These are phyloP conservation scores for Aspergillus alliaceus DNA, from an alignment of 2,329 filamentous ascomycete species.

Conservation along the genomic window DNA sequence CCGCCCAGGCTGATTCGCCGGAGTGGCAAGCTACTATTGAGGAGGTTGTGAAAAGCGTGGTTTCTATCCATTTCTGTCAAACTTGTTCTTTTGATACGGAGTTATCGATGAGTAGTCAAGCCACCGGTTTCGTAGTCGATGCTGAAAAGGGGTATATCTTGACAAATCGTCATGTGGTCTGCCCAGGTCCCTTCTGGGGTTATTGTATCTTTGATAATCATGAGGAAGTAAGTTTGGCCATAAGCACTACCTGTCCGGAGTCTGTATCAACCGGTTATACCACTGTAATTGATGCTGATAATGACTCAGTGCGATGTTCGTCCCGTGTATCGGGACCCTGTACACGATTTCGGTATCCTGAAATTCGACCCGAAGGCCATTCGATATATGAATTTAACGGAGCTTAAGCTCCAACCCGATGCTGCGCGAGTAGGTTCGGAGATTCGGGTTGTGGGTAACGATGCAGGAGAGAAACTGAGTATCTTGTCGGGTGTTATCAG, in stretches of 20 bases:
- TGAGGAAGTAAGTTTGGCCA: constrained; percentile 60
- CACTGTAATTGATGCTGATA: background rate
- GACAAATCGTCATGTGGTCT: constrained; percentile 90
- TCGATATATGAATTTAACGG: constrained; percentile 91
- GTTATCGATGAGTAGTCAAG: constrained; percentile 86
- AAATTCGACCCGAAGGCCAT: constrained; percentile 94
- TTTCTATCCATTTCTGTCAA: constrained; percentile 98
- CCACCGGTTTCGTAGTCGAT: constrained; percentile 96
- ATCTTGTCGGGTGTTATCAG: constrained; percentile 97
- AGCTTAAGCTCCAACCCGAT: constrained; percentile 78
- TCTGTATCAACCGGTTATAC: background rate
- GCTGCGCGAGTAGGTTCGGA: constrained; percentile 85
- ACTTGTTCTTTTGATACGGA: constrained; percentile 99
- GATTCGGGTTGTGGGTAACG: constrained; percentile 96
- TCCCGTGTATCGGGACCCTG: constrained; percentile 95
- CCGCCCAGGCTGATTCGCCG: constrained; percentile 62
- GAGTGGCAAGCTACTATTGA: constrained; percentile 98
- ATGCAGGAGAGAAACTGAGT: constrained; percentile 96
- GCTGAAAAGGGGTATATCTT: constrained; percentile 86
- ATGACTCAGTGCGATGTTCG: constrained; percentile 77
- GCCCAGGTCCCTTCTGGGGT: constrained; percentile 94
- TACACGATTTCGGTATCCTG: constrained; percentile 97
- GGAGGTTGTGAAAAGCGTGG: constrained; percentile 88
- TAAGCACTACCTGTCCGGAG: background rate
- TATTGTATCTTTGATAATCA: constrained; percentile 99